A percentile compares a stretch with the other conserved stretches of the same genome.
Conservation (phyloP, 78 protist species). For the Creolimax fragrantissima region DNA sequence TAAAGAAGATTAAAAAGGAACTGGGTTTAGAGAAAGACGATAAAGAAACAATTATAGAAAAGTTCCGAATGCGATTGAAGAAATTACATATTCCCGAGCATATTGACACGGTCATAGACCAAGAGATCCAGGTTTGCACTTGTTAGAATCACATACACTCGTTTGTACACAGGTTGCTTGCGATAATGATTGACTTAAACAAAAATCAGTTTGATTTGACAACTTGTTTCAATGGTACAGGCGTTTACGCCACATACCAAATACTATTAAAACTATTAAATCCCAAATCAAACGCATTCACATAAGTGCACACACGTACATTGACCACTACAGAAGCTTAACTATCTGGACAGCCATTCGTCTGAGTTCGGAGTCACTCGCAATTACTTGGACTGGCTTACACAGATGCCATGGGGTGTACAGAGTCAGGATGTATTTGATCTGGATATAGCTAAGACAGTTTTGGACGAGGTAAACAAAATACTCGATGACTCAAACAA, state of each 20-base stretch:
- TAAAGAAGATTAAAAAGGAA: slow-evolving; percentile 58
- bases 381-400: slow-evolving; percentile 91
- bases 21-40: slow-evolving; percentile 74
- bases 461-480: slow-evolving; percentile 2
- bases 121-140: not conserved
- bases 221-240: too few species aligned
- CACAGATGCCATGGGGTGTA: slow-evolving; percentile 78
- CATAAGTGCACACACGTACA: too few species aligned
- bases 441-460: not conserved
- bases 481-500: too few species aligned
- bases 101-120: not conserved
- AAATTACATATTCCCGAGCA: slow-evolving; percentile 16
- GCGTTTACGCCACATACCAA: too few species aligned
- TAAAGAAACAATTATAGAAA: slow-evolving; percentile 51
- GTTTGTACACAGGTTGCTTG: too few species aligned
- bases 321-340: slow-evolving; percentile 36
- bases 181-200: too few species aligned
- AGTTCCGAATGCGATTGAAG: slow-evolving; percentile 42
- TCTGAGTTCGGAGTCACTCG: slow-evolving; percentile 77
- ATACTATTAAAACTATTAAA: too few species aligned
- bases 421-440: slow-evolving; percentile 46
- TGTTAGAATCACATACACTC: too few species aligned
- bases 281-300: too few species aligned
- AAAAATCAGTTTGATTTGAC: too few species aligned
- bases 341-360: slow-evolving; percentile 45